A percentile compares a stretch with the other conserved stretches of the same genome.
These are phyloP conservation scores for Oenanthe javanica DNA, from an alignment of 140 eudicot genomes.

Conservation along the genomic window DNA sequence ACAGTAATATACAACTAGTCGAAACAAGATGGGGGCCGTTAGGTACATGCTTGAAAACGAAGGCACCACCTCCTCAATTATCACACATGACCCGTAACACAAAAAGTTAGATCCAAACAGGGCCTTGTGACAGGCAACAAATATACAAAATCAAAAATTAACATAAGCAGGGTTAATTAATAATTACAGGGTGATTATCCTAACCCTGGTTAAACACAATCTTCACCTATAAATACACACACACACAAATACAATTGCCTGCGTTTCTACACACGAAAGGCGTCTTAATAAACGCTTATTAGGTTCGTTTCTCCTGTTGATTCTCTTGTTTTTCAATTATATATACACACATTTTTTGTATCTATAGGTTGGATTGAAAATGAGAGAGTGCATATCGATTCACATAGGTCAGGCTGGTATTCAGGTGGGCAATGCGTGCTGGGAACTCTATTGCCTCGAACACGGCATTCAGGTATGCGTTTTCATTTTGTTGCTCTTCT, in stretches of 20 bases:
- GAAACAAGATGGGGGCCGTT: background rate
- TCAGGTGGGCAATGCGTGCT: conserved; percentile 68
- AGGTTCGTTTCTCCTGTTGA: background rate
- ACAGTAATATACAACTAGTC: too few relatives aligned
- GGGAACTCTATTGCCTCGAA: conserved; percentile 73
- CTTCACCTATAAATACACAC: background rate
- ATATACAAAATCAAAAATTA: background rate
- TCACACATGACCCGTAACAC: background rate
- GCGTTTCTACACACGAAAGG: conserved; percentile 18
- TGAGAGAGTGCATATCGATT: conserved; percentile 70
- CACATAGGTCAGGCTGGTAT: conserved; percentile 82
- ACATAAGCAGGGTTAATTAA: too few relatives aligned
- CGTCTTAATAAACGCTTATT: conserved; percentile 65
- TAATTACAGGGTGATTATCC: too few relatives aligned
- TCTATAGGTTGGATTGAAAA: background rate
- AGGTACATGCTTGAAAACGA: conserved; percentile 1
- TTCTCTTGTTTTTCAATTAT: background rate
- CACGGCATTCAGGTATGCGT: conserved; percentile 59
- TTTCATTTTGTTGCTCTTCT: too few relatives aligned
- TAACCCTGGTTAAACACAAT: background rate
- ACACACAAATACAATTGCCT: too few relatives aligned
- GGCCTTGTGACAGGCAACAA: background rate
- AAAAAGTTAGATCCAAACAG: background rate
- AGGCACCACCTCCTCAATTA: background rate
- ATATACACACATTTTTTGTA: too few relatives aligned